Evolutionary conservation across 441 rosid genomes (phyloP).

Genomic region (Rhodomyrtus psidioides): DNA sequence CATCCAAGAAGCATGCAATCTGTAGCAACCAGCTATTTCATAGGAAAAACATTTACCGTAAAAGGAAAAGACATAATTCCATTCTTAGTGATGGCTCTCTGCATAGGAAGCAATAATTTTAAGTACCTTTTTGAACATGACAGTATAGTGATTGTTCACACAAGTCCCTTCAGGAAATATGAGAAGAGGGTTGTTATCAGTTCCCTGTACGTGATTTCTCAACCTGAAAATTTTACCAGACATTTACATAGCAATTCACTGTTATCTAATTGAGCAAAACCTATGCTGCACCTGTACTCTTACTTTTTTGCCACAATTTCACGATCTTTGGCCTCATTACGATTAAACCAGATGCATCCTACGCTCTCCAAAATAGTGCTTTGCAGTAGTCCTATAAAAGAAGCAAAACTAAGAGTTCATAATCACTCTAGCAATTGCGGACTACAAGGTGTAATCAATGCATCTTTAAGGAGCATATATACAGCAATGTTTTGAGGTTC

Average conservation of each 20-base stretch:
- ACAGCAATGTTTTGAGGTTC: neutral
- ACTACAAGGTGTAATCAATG: neutral
- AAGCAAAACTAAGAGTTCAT: constrained; percentile 4
- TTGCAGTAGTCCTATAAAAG: constrained; percentile 71
- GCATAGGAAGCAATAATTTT: neutral
- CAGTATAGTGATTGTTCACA: constrained; percentile 90
- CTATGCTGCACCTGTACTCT: constrained; percentile 6
- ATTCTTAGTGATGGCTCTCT: neutral
- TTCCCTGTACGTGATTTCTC: constrained; percentile 82
- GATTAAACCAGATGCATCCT: constrained; percentile 98
- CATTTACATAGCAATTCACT: neutral
- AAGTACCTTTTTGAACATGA: constrained; percentile 94
- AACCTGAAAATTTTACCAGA: constrained; percentile 44
- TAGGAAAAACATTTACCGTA: neutral
- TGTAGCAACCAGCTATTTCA: neutral
- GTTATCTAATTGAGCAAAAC: neutral
- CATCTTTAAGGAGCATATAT: neutral
- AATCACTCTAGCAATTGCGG: neutral
- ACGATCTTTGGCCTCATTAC: constrained; percentile 91
- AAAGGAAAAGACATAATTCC: neutral
- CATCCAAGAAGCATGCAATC: neutral
- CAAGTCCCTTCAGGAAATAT: constrained; percentile 99
- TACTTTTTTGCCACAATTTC: constrained; percentile 92
- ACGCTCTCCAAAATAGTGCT: constrained; percentile 94
- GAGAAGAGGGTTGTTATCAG: constrained; percentile 93